A percentile compares a stretch with the other conserved stretches of the same genome.
These are phyloP conservation scores for Wallacemonas sp. DNA, from an alignment of 208 protist species.

Conservation along the genomic window DNA sequence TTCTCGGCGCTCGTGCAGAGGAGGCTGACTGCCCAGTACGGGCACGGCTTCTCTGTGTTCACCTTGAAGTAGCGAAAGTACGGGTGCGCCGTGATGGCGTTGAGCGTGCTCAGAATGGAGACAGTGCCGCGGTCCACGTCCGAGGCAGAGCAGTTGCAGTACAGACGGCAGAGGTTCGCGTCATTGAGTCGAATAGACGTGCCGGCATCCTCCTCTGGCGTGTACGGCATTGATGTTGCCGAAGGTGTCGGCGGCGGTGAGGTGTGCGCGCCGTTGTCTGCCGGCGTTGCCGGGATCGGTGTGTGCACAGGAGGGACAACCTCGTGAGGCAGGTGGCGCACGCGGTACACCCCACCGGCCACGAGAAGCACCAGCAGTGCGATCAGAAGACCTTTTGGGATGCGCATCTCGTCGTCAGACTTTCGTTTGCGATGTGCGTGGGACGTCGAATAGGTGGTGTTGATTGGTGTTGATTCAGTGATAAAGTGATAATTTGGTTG, in stretches of 20 bases:
- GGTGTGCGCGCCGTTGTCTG: background rate
- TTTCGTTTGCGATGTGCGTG: too few relatives aligned
- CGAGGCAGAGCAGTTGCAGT: conserved; percentile 59
- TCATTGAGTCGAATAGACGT: conserved; percentile 3
- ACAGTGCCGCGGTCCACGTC: conserved; percentile 52
- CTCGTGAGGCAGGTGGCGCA: background rate
- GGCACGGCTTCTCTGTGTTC: conserved; percentile 78
- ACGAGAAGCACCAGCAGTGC: background rate
- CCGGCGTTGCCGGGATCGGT: background rate
- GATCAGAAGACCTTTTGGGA: conserved; percentile 4
- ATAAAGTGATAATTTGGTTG: background rate
- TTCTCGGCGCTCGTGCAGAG: conserved; percentile 80
- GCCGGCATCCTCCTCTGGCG: too few relatives aligned
- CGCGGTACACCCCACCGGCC: background rate
- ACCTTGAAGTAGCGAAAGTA: conserved; percentile 93
- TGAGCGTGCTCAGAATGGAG: conserved; percentile 52
- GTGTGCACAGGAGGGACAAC: background rate
- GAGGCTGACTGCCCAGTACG: conserved; percentile 84
- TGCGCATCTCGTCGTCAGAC: background rate
- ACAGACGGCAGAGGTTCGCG: conserved; percentile 21
- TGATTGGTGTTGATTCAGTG: too few relatives aligned
- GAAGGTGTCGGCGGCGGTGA: background rate
- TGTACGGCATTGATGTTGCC: background rate
- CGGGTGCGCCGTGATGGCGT: conserved; percentile 64
- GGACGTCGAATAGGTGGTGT: too few relatives aligned